These are phyloP conservation scores for Hemerocallis citrina DNA, from an alignment of 106 monocot genomes.

Conservation along the genomic window DNA sequence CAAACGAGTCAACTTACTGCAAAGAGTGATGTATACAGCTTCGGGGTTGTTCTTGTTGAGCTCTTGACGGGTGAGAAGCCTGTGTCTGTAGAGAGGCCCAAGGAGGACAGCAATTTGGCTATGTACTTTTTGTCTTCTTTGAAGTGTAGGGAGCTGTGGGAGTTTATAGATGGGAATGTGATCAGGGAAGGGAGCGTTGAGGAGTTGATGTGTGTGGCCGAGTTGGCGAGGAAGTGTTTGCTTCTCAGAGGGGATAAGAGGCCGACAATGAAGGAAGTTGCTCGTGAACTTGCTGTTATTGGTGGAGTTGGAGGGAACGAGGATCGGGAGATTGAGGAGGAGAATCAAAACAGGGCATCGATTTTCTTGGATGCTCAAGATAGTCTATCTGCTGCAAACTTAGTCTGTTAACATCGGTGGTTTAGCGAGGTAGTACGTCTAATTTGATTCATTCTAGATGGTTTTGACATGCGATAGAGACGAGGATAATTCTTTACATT, in stretches of 20 bases:
- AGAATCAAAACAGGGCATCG: neutral
- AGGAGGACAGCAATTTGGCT: conserved; percentile 22
- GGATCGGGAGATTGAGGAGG: conserved; percentile 1
- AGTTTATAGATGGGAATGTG: conserved; percentile 16
- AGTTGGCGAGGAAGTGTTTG: conserved; percentile 26
- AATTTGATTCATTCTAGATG: too few relatives aligned
- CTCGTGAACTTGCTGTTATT: conserved; percentile 14
- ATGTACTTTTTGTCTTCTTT: conserved; percentile 28
- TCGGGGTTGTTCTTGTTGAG: conserved; percentile 53
- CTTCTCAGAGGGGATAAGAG: conserved; percentile 27
- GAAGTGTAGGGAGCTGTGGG: conserved; percentile 16
- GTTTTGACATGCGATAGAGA: too few relatives aligned
- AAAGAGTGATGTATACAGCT: conserved; percentile 57
- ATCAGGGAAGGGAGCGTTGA: conserved; percentile 16
- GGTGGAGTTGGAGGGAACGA: conserved; percentile 1
- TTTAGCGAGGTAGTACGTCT: conserved; percentile 10
- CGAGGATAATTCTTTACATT: too few relatives aligned
- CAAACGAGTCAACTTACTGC: conserved; percentile 22
- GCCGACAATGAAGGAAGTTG: conserved; percentile 29
- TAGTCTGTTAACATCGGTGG: conserved; percentile 1
- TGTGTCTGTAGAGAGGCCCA: conserved; percentile 1
- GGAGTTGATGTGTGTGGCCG: conserved; percentile 9
- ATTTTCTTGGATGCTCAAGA: conserved; percentile 5
- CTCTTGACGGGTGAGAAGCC: conserved; percentile 6
- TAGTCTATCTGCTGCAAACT: conserved; percentile 4